Conservation (phyloP, 768 basidiomycete species). For the Lyophyllum shimeji region DNA sequence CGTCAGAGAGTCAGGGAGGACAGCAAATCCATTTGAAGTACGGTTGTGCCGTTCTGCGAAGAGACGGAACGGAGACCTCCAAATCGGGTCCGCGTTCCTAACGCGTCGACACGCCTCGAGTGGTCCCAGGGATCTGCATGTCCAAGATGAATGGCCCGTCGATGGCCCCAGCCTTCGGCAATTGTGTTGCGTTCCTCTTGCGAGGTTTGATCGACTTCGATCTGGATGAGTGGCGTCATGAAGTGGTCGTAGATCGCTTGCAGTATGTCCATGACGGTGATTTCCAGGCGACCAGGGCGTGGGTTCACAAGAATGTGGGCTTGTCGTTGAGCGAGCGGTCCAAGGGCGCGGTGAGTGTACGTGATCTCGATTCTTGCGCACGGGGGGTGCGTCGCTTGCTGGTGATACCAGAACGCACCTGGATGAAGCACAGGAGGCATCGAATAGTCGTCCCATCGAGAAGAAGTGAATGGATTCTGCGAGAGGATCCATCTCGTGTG, state of each 20-base stretch:
- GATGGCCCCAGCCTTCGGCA: neutral
- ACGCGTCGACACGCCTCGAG: constrained; percentile 3
- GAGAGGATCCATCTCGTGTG: too few relatives aligned
- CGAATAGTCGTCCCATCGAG: too few relatives aligned
- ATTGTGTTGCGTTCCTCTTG: neutral
- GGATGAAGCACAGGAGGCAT: neutral
- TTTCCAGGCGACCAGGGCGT: neutral
- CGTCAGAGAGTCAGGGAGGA: neutral
- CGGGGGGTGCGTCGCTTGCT: neutral
- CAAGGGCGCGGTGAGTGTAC: neutral
- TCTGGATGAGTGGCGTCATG: neutral
- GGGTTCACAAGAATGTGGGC: neutral
- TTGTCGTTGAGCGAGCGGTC: neutral
- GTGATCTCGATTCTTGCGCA: neutral
- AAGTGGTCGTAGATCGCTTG: neutral
- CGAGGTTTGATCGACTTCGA: neutral
- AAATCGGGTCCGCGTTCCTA: neutral
- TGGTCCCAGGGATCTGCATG: neutral
- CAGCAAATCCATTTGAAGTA: neutral
- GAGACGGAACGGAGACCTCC: neutral
- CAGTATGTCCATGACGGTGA: neutral
- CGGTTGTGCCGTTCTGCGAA: neutral
- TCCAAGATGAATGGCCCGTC: neutral
- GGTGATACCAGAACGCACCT: neutral
- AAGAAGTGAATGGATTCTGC: too few relatives aligned